These are phyloP conservation scores for Gentiana dahurica DNA, from an alignment of 257 asterid genomes.

Conservation along the genomic window DNA sequence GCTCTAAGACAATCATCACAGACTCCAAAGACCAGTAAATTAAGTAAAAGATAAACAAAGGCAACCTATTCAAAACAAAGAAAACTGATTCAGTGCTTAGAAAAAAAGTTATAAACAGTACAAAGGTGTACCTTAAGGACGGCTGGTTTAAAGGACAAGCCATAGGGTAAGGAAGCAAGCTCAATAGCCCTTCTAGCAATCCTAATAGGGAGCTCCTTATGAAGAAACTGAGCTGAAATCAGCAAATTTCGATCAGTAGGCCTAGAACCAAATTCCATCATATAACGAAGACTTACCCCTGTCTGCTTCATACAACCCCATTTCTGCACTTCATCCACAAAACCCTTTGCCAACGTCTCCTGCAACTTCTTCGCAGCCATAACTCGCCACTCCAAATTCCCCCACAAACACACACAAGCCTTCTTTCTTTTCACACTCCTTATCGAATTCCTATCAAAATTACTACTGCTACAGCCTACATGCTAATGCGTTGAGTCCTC, in stretches of 20 bases:
- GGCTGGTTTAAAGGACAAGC: constrained; percentile 68
- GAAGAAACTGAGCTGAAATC: constrained; percentile 75
- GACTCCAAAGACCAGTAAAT: too few species aligned
- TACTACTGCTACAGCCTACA: too few species aligned
- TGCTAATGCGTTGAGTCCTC: too few species aligned
- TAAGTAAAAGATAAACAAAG: not conserved
- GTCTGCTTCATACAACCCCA: constrained; percentile 80
- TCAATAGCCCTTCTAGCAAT: constrained; percentile 88
- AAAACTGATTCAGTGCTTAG: constrained; percentile 14
- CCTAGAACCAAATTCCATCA: constrained; percentile 83
- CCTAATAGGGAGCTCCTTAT: constrained; percentile 76
- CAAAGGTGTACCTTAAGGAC: constrained; percentile 41
- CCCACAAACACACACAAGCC: not conserved
- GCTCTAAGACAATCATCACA: too few species aligned
- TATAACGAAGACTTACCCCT: constrained; percentile 80
- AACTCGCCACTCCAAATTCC: not conserved
- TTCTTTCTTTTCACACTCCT: too few species aligned
- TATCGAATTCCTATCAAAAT: too few species aligned
- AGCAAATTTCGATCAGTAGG: constrained; percentile 62
- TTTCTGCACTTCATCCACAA: constrained; percentile 55
- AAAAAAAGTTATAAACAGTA: not conserved
- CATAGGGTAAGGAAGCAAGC: constrained; percentile 73
- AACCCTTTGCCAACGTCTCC: constrained; percentile 36
- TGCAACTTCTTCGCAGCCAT: constrained; percentile 76
- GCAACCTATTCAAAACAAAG: not conserved